Conservation (phyloP, 768 basidiomycete genomes). For the Hypholoma sublateritium region DNA sequence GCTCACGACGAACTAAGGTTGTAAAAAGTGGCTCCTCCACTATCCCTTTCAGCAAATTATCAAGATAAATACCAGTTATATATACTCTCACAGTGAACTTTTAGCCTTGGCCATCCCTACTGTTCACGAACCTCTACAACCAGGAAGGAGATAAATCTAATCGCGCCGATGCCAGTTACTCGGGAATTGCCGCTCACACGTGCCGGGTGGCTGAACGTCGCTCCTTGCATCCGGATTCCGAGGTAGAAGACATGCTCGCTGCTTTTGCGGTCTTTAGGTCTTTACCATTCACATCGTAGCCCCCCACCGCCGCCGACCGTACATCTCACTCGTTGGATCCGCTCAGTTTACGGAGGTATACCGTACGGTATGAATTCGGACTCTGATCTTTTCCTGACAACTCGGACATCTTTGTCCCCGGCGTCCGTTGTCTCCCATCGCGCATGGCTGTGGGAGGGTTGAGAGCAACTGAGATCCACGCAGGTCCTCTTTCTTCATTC, state of each 20-base stretch:
- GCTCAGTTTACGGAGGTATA: not conserved
- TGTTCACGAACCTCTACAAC: not conserved
- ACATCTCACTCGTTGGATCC: not conserved
- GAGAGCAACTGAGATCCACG: not conserved
- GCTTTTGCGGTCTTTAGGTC: conserved; percentile 24
- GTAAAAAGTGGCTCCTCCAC: too few relatives aligned
- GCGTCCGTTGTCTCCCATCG: conserved; percentile 6
- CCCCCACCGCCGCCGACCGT: conserved; percentile 4
- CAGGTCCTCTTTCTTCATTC: not conserved
- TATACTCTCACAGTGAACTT: too few relatives aligned
- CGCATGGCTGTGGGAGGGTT: conserved; percentile 1
- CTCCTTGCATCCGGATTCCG: conserved; percentile 31
- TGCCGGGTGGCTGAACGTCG: conserved; percentile 35
- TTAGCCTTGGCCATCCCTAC: not conserved
- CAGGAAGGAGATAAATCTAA: not conserved
- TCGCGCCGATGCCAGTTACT: conserved; percentile 16
- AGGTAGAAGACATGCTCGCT: conserved; percentile 25
- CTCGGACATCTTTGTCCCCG: not conserved
- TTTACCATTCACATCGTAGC: conserved; percentile 16
- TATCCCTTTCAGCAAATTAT: too few relatives aligned
- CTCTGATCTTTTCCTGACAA: not conserved
- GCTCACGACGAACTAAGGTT: not conserved
- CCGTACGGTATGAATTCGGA: not conserved
- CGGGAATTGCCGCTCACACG: conserved; percentile 31
- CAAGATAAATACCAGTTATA: too few relatives aligned